Evolutionary conservation across 2,329 filamentous ascomycete genomes (phyloP), one percentile per base, ranked within the genome.

Genomic region (Cercospora berteroae): DNA sequence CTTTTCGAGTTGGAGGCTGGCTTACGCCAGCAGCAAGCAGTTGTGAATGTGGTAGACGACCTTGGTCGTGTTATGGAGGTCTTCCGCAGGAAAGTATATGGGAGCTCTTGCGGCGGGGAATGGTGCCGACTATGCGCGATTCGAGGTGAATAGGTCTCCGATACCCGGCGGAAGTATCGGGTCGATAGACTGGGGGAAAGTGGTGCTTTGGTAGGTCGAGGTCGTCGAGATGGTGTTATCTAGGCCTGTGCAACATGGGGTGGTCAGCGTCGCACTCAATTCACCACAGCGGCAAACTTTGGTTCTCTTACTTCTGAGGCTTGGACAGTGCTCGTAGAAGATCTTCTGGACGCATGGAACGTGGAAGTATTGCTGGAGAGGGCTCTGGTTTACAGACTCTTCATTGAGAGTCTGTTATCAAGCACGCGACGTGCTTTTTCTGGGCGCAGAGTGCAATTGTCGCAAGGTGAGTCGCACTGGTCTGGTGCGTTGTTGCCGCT

Each of bases 321-420:
- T 95, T 95, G 80, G 92, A 96, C 76, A 97, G 88, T 85, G 96
- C 95, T 84, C 93, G 91, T 79, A 96, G 88, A 78, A 96, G 89
- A 83, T 96, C 92, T 84, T 90, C 91, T 81, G 87, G 90, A 90
- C 88, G 94, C 93, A 97, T 97, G 68, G 89, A 88, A 55, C 39
- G 62, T 56, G 52, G 25, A 25, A 27, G 65, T 31, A 20, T 55
- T 31, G 52, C 52, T 57, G 52, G 18, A 42, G 60, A 50, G 39
- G 18, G 20, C 58, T 60, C 36, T 18, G 36, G 10, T 42, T 63
- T 23, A 62, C 60, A 58, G 67, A 50, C 64, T 68, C 67, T 64
- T 69, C 63, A 62, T 59, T 59, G 44, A 59, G 61, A 63, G 61
- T 57, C 61, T 23, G 60, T 13, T 44, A 62, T 62, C 42, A 48